Evolutionary conservation across 306 rosid genomes (phyloP).

Genomic region (Glycyrrhiza uralensis): DNA sequence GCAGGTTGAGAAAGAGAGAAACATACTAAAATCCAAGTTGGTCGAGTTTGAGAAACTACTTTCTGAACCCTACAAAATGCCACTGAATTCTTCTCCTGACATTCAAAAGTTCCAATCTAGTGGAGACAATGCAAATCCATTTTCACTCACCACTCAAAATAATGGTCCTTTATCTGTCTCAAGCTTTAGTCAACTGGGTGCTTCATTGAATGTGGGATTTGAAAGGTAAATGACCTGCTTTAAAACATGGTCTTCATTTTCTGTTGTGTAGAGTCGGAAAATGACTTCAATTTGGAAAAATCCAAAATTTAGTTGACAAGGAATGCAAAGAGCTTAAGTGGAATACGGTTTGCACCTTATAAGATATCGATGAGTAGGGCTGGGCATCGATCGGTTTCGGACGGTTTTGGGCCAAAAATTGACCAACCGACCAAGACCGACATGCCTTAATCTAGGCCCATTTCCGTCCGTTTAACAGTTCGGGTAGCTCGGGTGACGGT

Average conservation of each 20-base stretch:
- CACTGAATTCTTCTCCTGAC: conserved; percentile 33
- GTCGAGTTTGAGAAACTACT: conserved; percentile 67
- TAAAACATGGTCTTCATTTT: neutral
- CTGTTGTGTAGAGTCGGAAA: neutral
- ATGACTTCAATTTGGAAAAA: neutral
- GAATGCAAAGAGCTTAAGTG: neutral
- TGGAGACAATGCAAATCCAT: conserved; percentile 46
- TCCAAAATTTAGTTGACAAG: neutral
- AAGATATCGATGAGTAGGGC: neutral
- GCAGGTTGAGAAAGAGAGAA: conserved; percentile 92
- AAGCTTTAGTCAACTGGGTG: conserved; percentile 76
- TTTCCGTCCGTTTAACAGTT: too few relatives aligned
- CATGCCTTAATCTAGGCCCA: too few relatives aligned
- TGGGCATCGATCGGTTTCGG: too few relatives aligned
- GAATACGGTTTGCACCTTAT: neutral
- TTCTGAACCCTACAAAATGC: conserved; percentile 46
- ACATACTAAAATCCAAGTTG: conserved; percentile 63
- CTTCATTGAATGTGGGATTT: conserved; percentile 49
- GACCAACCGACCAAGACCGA: too few relatives aligned
- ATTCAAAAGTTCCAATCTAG: conserved; percentile 38
- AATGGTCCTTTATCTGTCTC: conserved; percentile 64
- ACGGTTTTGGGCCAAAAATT: too few relatives aligned
- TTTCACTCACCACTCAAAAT: conserved; percentile 43
- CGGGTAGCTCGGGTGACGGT: too few relatives aligned
- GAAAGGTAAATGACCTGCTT: conserved; percentile 44